Evolutionary conservation across 371 early-diverging fungal genomes (phyloP).

Genomic region (Zychaea mexicana): DNA sequence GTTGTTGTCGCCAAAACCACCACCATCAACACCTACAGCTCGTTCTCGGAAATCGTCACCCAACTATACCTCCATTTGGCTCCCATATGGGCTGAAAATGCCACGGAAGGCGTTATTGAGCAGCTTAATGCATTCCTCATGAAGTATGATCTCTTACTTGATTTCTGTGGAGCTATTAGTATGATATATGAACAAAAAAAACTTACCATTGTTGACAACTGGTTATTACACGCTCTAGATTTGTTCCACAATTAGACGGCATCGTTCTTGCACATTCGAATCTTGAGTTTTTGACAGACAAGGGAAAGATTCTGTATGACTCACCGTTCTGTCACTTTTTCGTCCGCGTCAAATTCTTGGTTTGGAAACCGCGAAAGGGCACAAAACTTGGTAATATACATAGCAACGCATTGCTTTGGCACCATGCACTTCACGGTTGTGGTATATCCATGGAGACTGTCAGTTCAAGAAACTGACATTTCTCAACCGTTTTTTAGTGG

Average conservation of each 20-base stretch:
- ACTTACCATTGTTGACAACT: no score
- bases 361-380: conserved; percentile 84
- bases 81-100: conserved; percentile 70
- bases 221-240: conserved; percentile 43
- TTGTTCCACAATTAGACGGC: conserved; percentile 86
- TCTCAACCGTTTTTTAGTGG: conserved; percentile 55
- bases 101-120: conserved; percentile 76
- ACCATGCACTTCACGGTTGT: background rate
- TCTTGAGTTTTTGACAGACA: conserved; percentile 56
- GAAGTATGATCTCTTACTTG: no score
- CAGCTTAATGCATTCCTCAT: conserved; percentile 85
- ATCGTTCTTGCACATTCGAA: conserved; percentile 84
- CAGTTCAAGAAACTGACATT: background rate
- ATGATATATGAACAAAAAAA: no score
- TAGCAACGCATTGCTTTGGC: no score
- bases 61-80: conserved; percentile 75
- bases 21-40: conserved; percentile 17
- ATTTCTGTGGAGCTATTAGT: no score
- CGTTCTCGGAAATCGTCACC: conserved; percentile 63
- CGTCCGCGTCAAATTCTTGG: conserved; percentile 69
- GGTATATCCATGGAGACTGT: background rate
- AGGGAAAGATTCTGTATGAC: conserved; percentile 79
- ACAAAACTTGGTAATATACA: conserved; percentile 57
- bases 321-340: conserved; percentile 85
- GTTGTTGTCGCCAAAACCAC: conserved; percentile 8